phyloP scores from a whole-genome alignment of 805 yeast species.

The Scheffersomyces stipitis region DNA sequence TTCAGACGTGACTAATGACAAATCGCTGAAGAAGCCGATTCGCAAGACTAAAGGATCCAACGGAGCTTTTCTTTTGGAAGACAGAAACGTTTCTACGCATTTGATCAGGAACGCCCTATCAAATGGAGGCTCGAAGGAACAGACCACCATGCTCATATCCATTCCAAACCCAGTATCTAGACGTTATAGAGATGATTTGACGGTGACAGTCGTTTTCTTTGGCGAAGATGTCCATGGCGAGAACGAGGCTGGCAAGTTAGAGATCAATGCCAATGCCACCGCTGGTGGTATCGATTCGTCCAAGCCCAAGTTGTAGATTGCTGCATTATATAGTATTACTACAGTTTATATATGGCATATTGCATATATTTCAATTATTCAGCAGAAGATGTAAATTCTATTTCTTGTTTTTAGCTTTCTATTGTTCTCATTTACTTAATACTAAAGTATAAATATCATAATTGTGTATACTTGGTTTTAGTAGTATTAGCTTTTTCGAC shows the following conservation, averaged over 20 bases:
- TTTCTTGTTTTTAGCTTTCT: no score
- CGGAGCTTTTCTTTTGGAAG: constrained; percentile 62
- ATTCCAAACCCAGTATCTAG: constrained; percentile 92
- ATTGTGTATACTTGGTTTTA: no score
- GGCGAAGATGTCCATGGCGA: constrained; percentile 54
- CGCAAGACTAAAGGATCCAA: constrained; percentile 46
- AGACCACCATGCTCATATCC: constrained; percentile 82
- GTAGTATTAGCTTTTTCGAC: no score
- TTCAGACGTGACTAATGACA: constrained; percentile 57
- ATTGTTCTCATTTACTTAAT: no score
- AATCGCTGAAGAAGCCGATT: constrained; percentile 71
- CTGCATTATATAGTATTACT: no score
- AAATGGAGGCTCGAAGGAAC: constrained; percentile 83
- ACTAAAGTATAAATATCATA: no score
- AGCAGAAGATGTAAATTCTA: no score
- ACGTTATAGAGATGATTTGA: constrained; percentile 90
- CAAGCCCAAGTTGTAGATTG: constrained; percentile 51
- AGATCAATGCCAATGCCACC: constrained; percentile 57
- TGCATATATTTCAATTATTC: no score
- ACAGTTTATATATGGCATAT: no score
- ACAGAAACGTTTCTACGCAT: constrained; percentile 89
- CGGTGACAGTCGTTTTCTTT: constrained; percentile 94
- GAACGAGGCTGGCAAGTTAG: constrained; percentile 49
- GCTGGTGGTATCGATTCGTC: constrained; percentile 50
- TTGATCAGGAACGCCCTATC: constrained; percentile 88